A percentile compares a stretch with the other conserved stretches of the same genome.
Evolutionary conservation across 1,284 basidiomycete genomes (phyloP).

Genomic region (Mrakiaceae sp.): DNA sequence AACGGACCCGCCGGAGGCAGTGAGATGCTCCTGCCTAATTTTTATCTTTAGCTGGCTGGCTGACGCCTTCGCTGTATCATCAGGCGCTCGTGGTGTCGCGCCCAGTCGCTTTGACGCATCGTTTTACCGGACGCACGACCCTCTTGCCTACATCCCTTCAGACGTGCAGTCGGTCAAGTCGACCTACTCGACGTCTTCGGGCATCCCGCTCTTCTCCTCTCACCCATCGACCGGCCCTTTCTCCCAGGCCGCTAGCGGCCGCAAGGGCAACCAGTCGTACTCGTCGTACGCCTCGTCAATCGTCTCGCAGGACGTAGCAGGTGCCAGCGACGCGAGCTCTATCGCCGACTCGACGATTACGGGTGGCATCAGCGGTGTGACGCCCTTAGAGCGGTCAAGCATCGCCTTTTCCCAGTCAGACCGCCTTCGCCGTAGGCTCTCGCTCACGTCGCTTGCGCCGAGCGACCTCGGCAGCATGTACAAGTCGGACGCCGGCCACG

Average conservation of each 20-base stretch:
- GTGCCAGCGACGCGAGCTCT: slow-evolving; percentile 32
- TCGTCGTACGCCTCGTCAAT: slow-evolving; percentile 81
- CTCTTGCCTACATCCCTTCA: slow-evolving; percentile 85
- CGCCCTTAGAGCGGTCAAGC: slow-evolving; percentile 40
- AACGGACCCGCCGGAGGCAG: neutral
- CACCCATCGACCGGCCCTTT: slow-evolving; percentile 52
- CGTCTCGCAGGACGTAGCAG: slow-evolving; percentile 73
- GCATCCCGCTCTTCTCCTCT: slow-evolving; percentile 66
- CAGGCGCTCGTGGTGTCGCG: slow-evolving; percentile 58
- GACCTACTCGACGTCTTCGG: slow-evolving; percentile 62
- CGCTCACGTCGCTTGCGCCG: slow-evolving; percentile 57
- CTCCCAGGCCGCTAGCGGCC: slow-evolving; percentile 46
- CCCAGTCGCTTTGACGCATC: slow-evolving; percentile 84
- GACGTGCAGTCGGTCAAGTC: slow-evolving; percentile 89
- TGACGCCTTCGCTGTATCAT: slow-evolving; percentile 8
- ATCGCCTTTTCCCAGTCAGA: slow-evolving; percentile 75
- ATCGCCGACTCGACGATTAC: slow-evolving; percentile 42
- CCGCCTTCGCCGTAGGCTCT: slow-evolving; percentile 51
- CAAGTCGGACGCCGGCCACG: slow-evolving; percentile 32
- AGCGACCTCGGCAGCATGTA: slow-evolving; percentile 26
- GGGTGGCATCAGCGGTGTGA: slow-evolving; percentile 32
- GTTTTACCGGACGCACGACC: slow-evolving; percentile 92
- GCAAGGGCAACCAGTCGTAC: slow-evolving; percentile 41
- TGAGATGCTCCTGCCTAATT: neutral
- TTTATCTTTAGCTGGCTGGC: slow-evolving; percentile 17